These are phyloP conservation scores for Picea abies DNA, from an alignment of 83 land plant species.

Conservation along the genomic window DNA sequence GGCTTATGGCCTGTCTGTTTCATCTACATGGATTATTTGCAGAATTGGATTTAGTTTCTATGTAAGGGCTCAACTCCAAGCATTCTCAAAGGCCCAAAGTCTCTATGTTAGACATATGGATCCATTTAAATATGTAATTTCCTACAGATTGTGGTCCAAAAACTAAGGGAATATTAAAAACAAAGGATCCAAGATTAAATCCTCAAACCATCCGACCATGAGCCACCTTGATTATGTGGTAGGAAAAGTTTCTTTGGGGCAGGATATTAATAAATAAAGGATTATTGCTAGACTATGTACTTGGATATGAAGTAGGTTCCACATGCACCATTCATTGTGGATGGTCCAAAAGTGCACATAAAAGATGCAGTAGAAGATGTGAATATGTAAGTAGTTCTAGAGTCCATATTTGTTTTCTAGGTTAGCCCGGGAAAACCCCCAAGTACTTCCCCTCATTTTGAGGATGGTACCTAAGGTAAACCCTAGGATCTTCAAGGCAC, in stretches of 20 bases:
- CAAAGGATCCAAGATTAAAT: slow-evolving; percentile 86
- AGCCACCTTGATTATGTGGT: slow-evolving; percentile 67
- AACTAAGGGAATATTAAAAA: slow-evolving; percentile 76
- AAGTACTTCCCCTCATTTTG: too few relatives aligned
- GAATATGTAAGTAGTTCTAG: slow-evolving; percentile 92
- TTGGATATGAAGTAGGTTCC: slow-evolving; percentile 76
- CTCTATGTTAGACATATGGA: too few relatives aligned
- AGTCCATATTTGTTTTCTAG: too few relatives aligned
- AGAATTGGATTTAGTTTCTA: too few relatives aligned
- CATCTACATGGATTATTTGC: too few relatives aligned
- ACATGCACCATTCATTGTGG: slow-evolving; percentile 98
- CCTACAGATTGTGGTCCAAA: slow-evolving; percentile 40
- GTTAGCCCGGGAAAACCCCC: too few relatives aligned
- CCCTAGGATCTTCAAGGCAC: too few relatives aligned
- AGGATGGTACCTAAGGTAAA: too few relatives aligned
- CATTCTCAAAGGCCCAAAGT: too few relatives aligned
- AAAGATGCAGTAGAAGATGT: slow-evolving; percentile 85
- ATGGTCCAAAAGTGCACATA: slow-evolving; percentile 96
- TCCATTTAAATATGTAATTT: too few relatives aligned
- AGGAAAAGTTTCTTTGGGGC: slow-evolving; percentile 91
- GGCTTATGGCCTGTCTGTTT: too few relatives aligned
- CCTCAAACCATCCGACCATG: slow-evolving; percentile 90
- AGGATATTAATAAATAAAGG: slow-evolving; percentile 83
- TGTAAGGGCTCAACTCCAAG: too few relatives aligned
- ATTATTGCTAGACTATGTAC: slow-evolving; percentile 88